Base-by-base conservation (phyloP, 2,329 filamentous ascomycete species). In the Aspergillus glaucus region DNA sequence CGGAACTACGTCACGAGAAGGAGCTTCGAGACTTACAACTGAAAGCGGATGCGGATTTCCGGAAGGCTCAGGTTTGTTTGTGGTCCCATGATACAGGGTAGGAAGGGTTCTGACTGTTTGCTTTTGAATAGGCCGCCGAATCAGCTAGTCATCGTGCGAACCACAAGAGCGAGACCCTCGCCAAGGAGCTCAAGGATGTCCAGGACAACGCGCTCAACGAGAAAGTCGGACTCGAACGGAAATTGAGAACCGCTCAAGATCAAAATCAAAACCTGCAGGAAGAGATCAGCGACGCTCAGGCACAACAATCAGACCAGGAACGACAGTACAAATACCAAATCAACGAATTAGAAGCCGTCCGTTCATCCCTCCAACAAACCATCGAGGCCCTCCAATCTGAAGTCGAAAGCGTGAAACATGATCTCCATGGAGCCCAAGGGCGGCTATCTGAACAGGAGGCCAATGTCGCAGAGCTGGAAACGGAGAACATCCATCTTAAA, bases 41-140 rank as follows among this genome's bases (percentile, higher is more conserved):
- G 43, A 87, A 86, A 54, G 86, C 88, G n/a, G 90, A 96, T 60
- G 85, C 88, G 7, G 91, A 95, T 62, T 90, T 87, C 62, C 85
- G 88, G 60, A 79, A 79, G 55, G 77, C 79, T 28, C 78, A 81
- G 67, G 77, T 78, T 45, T 42, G 63, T 55, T 10, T 3, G 22
- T 4, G 1, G 17, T 17, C 19, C 37, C 5, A 22, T 12, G 10
- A 10, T 19, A 40, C 3, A 0, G n/a, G 17, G 8, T 37, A 37
- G 9, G 6, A 37, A 37, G n/a, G n/a, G 3, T 40, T 4, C 7
- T 40, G 37, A 40, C 10, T 3, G 8, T 40, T 19, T 9, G 10
- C 5, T 22, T 26, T 40, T n/a, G 3, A 3, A 6, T 48, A 79
- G 69, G 66, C 72, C 21, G 77, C 79, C 12, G 81, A 84, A 61